These are phyloP conservation scores for Magnaporthales sp. DNA, from an alignment of 2,329 filamentous ascomycete species.

Conservation along the genomic window DNA sequence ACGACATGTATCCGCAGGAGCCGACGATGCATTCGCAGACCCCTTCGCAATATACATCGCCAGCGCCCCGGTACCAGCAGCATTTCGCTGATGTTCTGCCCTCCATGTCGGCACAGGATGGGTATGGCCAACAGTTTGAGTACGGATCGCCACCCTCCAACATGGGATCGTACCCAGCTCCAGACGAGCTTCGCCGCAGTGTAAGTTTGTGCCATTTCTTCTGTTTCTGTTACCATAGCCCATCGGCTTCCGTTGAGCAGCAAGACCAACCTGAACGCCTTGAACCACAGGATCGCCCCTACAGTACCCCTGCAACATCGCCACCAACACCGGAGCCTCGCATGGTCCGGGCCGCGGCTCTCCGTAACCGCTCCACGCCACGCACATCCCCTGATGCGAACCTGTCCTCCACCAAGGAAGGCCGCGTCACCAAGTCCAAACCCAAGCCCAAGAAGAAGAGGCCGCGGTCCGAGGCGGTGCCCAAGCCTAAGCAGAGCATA, in stretches of 20 bases:
- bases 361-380: slow-evolving; percentile 10
- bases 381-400: slow-evolving; percentile 19
- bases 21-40: slow-evolving; percentile 24
- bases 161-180: neutral
- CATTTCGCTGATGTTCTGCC: slow-evolving; percentile 8
- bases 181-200: neutral
- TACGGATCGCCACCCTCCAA: neutral
- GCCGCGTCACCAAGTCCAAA: slow-evolving; percentile 29
- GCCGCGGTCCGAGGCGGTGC: slow-evolving; percentile 31
- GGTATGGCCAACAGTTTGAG: slow-evolving; percentile 1
- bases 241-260: neutral
- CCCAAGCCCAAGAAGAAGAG: slow-evolving; percentile 32
- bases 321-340: slow-evolving; percentile 31
- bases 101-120: slow-evolving; percentile 20
- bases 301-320: slow-evolving; percentile 43
- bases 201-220: neutral
- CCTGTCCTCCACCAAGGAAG: slow-evolving; percentile 18
- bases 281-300: slow-evolving; percentile 20
- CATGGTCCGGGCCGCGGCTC: neutral
- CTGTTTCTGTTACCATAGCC: neutral
- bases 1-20: slow-evolving; percentile 22
- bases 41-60: slow-evolving; percentile 28
- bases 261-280: neutral
- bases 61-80: slow-evolving; percentile 19
- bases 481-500: slow-evolving; percentile 37